Evolutionary conservation across 805 yeast genomes (phyloP).

Genomic region (Naumovozyma baii): DNA sequence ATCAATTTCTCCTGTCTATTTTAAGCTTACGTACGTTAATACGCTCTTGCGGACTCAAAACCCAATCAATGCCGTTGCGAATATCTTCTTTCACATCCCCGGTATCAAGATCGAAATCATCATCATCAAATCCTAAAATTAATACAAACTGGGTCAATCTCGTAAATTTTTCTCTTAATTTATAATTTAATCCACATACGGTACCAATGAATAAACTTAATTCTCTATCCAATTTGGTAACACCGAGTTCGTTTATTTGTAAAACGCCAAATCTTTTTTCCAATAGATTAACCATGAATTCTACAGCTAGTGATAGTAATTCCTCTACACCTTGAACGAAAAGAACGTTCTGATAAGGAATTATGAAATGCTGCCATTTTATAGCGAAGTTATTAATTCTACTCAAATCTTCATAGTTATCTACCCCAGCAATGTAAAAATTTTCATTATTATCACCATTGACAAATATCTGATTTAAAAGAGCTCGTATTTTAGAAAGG

Average conservation of each 20-base stretch:
- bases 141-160: conserved; percentile 77
- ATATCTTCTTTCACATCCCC: conserved; percentile 35
- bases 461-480: conserved; percentile 36
- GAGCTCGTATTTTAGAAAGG: conserved; percentile 31
- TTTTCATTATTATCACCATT: conserved; percentile 8
- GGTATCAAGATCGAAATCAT: conserved; percentile 32
- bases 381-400: conserved; percentile 42
- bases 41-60: conserved; percentile 67
- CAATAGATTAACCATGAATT: conserved; percentile 43
- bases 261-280: conserved; percentile 62
- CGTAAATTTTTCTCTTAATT: conserved; percentile 66
- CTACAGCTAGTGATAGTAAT: conserved; percentile 42
- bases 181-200: conserved; percentile 63
- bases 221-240: conserved; percentile 75
- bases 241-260: conserved; percentile 72
- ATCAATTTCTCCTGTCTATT: conserved; percentile 28
- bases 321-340: conserved; percentile 43
- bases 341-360: conserved; percentile 55
- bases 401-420: conserved; percentile 30
- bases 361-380: conserved; percentile 55
- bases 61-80: conserved; percentile 48
- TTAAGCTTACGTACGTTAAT: conserved; percentile 50
- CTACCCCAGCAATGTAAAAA: conserved; percentile 21
- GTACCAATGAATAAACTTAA: conserved; percentile 63
- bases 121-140: conserved; percentile 74